phyloP scores from a whole-genome alignment of 1,284 basidiomycete species.

The Moesziomyces globuligerus region DNA sequence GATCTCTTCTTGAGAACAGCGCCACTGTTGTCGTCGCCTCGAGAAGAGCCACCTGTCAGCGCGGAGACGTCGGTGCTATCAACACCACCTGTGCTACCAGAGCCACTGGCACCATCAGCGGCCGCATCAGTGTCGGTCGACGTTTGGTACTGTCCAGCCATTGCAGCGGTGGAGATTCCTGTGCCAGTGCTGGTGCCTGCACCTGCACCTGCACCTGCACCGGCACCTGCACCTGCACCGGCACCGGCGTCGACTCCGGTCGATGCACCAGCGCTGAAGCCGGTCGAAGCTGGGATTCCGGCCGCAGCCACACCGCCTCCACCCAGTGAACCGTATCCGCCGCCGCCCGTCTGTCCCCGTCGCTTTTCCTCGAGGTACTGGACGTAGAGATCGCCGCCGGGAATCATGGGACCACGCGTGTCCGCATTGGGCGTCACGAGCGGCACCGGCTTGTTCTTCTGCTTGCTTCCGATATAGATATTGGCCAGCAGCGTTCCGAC shows the following conservation, averaged over 20 bases:
- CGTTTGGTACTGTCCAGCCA: too few relatives aligned
- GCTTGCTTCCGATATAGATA: constrained; percentile 1
- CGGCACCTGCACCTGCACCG: background rate
- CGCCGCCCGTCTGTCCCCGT: constrained; percentile 3
- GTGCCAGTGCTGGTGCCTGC: too few relatives aligned
- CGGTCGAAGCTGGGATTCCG: background rate
- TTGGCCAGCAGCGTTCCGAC: constrained; percentile 21
- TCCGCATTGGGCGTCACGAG: constrained; percentile 24
- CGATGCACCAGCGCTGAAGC: background rate
- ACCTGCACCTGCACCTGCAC: too few relatives aligned
- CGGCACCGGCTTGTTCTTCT: constrained; percentile 38
- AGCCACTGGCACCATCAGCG: background rate
- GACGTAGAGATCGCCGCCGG: constrained; percentile 32
- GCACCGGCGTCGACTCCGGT: background rate
- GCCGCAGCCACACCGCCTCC: background rate
- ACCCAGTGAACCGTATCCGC: background rate
- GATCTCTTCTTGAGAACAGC: too few relatives aligned
- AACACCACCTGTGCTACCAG: too few relatives aligned
- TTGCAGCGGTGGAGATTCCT: too few relatives aligned
- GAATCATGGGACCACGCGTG: constrained; percentile 19
- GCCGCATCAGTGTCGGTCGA: too few relatives aligned
- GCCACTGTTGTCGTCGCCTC: too few relatives aligned
- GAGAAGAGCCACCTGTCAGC: too few relatives aligned
- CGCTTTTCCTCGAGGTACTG: constrained; percentile 18
- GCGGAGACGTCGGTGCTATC: too few relatives aligned